Percentiles rank a stretch among this genome's conserved stretches.
Conservation (phyloP, 805 yeast species). For the Jamesozyma rosinii region DNA sequence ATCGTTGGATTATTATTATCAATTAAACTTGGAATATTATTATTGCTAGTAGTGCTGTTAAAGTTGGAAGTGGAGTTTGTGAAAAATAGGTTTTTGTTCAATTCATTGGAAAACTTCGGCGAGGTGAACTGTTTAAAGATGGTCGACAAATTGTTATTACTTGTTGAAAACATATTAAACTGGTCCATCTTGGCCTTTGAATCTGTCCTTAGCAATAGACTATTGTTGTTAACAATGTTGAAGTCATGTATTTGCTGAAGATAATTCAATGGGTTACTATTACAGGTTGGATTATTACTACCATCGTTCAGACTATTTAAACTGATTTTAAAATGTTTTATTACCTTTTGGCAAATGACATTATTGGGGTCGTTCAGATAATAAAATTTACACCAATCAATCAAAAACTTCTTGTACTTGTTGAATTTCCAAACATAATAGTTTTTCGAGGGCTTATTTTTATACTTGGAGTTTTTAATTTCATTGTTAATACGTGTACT, state of each 20-base stretch:
- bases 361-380: slow-evolving; percentile 15
- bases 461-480: neutral
- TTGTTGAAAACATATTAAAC: slow-evolving; percentile 19
- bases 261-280: neutral
- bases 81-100: slow-evolving; percentile 1
- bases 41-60: neutral
- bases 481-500: neutral
- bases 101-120: slow-evolving; percentile 3
- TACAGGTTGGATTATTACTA: neutral
- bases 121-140: slow-evolving; percentile 2
- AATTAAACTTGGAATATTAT: neutral
- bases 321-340: slow-evolving; percentile 4
- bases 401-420: slow-evolving; percentile 17
- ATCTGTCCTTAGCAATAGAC: slow-evolving; percentile 12
- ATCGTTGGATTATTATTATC: neutral
- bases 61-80: neutral
- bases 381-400: slow-evolving; percentile 21
- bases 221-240: neutral
- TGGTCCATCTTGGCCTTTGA: slow-evolving; percentile 24
- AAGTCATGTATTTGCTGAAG: slow-evolving; percentile 2
- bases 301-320: neutral
- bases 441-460: slow-evolving; percentile 3
- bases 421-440: slow-evolving; percentile 17
- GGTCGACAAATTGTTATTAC: slow-evolving; percentile 4
- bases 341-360: slow-evolving; percentile 9